Base-by-base conservation (phyloP, 108 stramenopile species). In the Epithemia pelagica region DNA sequence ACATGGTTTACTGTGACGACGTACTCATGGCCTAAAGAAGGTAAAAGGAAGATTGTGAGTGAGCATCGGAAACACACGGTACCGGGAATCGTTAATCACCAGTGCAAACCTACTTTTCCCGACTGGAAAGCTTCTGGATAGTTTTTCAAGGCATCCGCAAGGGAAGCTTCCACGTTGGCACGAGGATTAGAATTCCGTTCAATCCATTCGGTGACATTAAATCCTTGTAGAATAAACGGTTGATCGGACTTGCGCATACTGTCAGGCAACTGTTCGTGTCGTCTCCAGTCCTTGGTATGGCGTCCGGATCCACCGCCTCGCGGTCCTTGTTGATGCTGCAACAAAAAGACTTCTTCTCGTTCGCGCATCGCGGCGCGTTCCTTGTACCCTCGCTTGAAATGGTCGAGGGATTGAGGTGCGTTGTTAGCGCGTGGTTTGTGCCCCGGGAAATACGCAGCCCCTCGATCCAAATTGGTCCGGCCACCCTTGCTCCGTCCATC, bases 311-410 rank as follows among this genome's bases (percentile, higher is more conserved):
- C 66, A 30, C 37, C 37, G 56, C 68, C 20, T 60, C 28, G 21
- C 28, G 52, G 23, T 68, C 70, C 5, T 59, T 64, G 33, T 56
- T 59, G 65, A 15, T 46, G 37, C 15, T 46, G 37, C 37, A 46
- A 46, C 15, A 46, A 46, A 15, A 46, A 46, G 15, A 46, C 37
- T 46, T 30, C 61, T 51, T 87, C 88, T 1, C 86, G 72, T 21
- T 84, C 85, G 25, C 91, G 73, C 21, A 69, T 62, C 20, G 73
- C 71, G 58, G 82, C 74, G 26, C 91, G 76, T 72, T 92, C 91
- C 10, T 58, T 74, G 62, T 89, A 86, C 0, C 91, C 91, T 27
- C 91, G 79, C 68, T 88, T 87, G 83, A 86, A 92, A 59, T 89
- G 88, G 73, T 92, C 91, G 25, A 88, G 52, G 26, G 81, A 66